Evolutionary conservation across 345 rosid species (phyloP), one percentile per base, ranked within the genome.

Genomic region (Arabidopsis arenosa): DNA sequence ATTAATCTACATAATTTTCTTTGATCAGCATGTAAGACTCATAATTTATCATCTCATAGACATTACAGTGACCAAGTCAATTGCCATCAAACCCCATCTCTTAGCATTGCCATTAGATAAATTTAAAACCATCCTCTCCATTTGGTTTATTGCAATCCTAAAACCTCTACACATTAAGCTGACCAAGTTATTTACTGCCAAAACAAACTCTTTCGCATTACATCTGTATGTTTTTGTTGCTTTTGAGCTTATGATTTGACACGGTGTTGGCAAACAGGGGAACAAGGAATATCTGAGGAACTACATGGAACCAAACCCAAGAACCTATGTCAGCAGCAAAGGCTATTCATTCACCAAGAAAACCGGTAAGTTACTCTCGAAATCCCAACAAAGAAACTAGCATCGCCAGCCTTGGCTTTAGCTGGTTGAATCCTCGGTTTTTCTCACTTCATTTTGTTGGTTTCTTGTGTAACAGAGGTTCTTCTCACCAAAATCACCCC

Each of bases 281-380:
- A 80, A 86, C 71, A 87, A 85, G 53, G 97, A 91, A 52, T 91
- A 89, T 79, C 62, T 91, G 28, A 86, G 97, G 86, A 91, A 91
- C 80, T 84, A 91, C 84, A 77, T 89, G 75, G 73, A 80, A 72
- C 95, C 97, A 51, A 91, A 91, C 77, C 97, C 97, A 9, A 86
- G 90, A 9, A 86, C 93, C 5, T 91, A 80, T 75, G 67, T 83
- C 82, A 87, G 82, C 73, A 63, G 81, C 68, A 85, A 76, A 43
- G 90, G 88, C 68, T 89, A 89, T 55, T 47, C 88, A 3, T 91
- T 89, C 74, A 61, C 90, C 3, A 91, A 86, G 85, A 87, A 87
- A 79, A 91, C 84, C 73, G 97, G 81, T 73, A 66, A 66, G 66
- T 35, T 18, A 63, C 48, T 43, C 35, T 66, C 0, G 5, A 56